Percentiles rank a stretch among this genome's conserved stretches.
Evolutionary conservation across 768 basidiomycete species (phyloP).

Genomic region (Kwoniella europaea): DNA sequence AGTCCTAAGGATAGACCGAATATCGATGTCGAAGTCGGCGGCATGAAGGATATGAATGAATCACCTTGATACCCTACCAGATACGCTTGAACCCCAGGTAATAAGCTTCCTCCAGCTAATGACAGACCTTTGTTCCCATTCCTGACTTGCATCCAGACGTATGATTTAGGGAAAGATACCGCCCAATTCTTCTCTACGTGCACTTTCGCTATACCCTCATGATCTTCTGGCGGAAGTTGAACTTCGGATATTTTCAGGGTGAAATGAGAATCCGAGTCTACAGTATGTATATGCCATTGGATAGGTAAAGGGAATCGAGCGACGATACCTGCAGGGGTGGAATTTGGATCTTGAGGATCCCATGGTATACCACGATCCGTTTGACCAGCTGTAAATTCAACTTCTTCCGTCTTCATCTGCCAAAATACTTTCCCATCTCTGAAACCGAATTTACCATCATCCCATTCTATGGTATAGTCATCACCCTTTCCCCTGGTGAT

Average conservation of each 20-base stretch:
- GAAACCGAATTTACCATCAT: slow-evolving; percentile 31
- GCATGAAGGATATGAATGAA: slow-evolving; percentile 18
- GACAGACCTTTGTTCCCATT: slow-evolving; percentile 21
- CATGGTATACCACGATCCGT: slow-evolving; percentile 28
- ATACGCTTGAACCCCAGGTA: slow-evolving; percentile 40
- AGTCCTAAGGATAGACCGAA: slow-evolving; percentile 38
- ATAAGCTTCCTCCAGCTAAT: slow-evolving; percentile 36
- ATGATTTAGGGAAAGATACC: slow-evolving; percentile 35
- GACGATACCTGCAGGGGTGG: slow-evolving; percentile 41
- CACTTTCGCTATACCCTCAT: slow-evolving; percentile 24
- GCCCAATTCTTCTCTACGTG: slow-evolving; percentile 51
- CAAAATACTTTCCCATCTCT: slow-evolving; percentile 21
- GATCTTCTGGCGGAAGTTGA: slow-evolving; percentile 2
- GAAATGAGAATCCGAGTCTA: slow-evolving; percentile 28
- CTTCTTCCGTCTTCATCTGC: slow-evolving; percentile 20
- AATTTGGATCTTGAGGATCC: slow-evolving; percentile 24
- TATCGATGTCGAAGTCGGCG: slow-evolving; percentile 38
- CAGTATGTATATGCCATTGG: slow-evolving; percentile 48
- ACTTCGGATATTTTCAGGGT: slow-evolving; percentile 8
- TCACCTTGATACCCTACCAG: slow-evolving; percentile 40
- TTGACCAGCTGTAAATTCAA: slow-evolving; percentile 15
- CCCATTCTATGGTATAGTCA: slow-evolving; percentile 34
- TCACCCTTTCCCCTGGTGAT: neutral
- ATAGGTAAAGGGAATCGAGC: slow-evolving; percentile 39
- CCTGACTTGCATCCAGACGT: slow-evolving; percentile 46